Conservation (phyloP, 176 grass and related monocot genomes). For the Leersia perrieri region DNA sequence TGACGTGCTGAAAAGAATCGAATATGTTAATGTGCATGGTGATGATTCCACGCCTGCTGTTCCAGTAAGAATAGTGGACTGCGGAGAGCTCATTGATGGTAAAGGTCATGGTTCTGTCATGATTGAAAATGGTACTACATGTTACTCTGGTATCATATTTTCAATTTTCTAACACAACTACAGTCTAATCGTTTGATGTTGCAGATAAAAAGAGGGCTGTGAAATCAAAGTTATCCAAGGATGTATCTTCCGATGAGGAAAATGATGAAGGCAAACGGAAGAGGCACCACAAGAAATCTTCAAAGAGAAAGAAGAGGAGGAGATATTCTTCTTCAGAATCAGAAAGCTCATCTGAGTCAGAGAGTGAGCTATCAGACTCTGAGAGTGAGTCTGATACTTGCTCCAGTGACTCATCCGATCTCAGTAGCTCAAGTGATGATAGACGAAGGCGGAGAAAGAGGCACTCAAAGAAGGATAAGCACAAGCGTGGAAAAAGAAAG, state of each 20-base stretch:
- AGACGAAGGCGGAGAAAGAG: constrained; percentile 61
- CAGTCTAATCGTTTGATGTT: too few species aligned
- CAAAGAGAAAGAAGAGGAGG: constrained; percentile 72
- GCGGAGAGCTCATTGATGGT: constrained; percentile 62
- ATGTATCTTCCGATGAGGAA: constrained; percentile 51
- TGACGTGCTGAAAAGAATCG: constrained; percentile 80
- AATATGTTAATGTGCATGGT: constrained; percentile 68
- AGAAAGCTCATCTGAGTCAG: constrained; percentile 77
- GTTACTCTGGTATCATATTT: background rate
- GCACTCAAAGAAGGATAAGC: constrained; percentile 63
- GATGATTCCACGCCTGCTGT: constrained; percentile 49
- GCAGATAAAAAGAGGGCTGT: constrained; percentile 66
- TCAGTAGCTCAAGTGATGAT: constrained; percentile 94
- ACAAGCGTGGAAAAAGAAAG: constrained; percentile 72
- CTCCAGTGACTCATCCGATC: constrained; percentile 68
- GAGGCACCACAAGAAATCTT: constrained; percentile 63
- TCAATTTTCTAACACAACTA: background rate
- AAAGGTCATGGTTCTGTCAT: constrained; percentile 30
- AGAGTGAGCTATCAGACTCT: constrained; percentile 62
- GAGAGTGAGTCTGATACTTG: constrained; percentile 76
- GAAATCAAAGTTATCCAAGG: constrained; percentile 67
- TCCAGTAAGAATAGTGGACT: constrained; percentile 78
- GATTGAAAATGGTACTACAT: constrained; percentile 46
- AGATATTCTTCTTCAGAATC: constrained; percentile 86
- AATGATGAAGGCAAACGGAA: constrained; percentile 54